Evolutionary conservation across 176 grass and related monocot species (phyloP).

Genomic region (Carex myosuroides): DNA sequence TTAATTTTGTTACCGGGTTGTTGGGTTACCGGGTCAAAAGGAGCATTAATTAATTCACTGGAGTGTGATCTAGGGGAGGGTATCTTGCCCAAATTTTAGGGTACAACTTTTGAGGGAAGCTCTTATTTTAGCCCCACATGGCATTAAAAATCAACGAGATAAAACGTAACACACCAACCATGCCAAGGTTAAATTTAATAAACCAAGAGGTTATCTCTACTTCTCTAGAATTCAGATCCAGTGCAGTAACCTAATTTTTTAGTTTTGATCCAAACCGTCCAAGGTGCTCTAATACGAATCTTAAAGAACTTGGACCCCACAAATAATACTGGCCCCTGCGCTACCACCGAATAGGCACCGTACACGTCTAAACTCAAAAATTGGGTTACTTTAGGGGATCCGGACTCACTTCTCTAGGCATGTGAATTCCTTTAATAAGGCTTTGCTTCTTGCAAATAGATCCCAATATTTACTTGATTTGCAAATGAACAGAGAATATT

Average conservation of each 20-base stretch:
- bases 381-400: too few relatives aligned
- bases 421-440: conserved; percentile 9
- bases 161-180: conserved; percentile 7
- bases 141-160: conserved; percentile 12
- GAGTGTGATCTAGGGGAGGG: conserved; percentile 9
- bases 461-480: not conserved
- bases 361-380: too few relatives aligned
- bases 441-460: not conserved
- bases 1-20: not conserved
- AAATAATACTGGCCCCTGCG: too few relatives aligned
- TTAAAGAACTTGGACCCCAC: too few relatives aligned
- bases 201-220: conserved; percentile 1
- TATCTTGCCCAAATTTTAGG: conserved; percentile 9
- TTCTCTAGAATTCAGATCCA: too few relatives aligned
- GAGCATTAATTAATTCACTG: not conserved
- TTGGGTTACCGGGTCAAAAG: not conserved
- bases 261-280: too few relatives aligned
- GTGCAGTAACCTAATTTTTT: too few relatives aligned
- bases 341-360: too few relatives aligned
- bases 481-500: not conserved
- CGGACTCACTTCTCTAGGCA: conserved; percentile 9
- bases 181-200: conserved; percentile 14
- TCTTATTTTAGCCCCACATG: conserved; percentile 5
- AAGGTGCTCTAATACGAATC: too few relatives aligned
- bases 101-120: conserved; percentile 12